phyloP scores from a whole-genome alignment of 768 basidiomycete species.

The Clavaria fumosa region DNA sequence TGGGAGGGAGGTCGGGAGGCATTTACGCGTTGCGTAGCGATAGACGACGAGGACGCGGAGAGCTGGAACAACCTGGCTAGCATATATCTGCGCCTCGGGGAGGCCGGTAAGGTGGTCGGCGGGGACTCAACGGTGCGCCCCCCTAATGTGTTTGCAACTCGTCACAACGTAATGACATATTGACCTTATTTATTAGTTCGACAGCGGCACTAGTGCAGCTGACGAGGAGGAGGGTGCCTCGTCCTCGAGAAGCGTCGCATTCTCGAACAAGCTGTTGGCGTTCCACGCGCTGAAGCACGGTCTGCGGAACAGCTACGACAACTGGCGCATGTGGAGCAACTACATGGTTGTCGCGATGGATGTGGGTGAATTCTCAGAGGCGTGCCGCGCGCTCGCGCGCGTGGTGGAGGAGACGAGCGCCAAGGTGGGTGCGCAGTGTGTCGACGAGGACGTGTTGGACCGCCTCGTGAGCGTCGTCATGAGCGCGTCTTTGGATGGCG shows the following conservation, averaged over 20 bases:
- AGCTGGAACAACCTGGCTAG: conserved; percentile 98
- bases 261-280: conserved; percentile 71
- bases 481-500: conserved; percentile 20
- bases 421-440: conserved; percentile 32
- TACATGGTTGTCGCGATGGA: conserved; percentile 91
- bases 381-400: conserved; percentile 67
- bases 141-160: conserved; percentile 7
- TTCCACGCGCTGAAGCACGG: conserved; percentile 90
- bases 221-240: conserved; percentile 15
- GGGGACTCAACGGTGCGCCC: conserved; percentile 17
- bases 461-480: conserved; percentile 73
- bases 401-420: conserved; percentile 63
- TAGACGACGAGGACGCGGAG: conserved; percentile 95
- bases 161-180: conserved; percentile 1
- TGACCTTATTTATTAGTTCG: conserved; percentile 1
- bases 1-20: conserved; percentile 78
- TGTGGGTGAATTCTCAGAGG: conserved; percentile 83
- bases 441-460: conserved; percentile 83
- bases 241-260: no score
- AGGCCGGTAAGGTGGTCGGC: conserved; percentile 17
- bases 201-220: conserved; percentile 7
- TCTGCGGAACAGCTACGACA: conserved; percentile 67
- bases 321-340: conserved; percentile 98
- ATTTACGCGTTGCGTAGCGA: conserved; percentile 71
- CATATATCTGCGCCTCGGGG: conserved; percentile 76